phyloP scores from a whole-genome alignment of 2,329 filamentous ascomycete genomes.

The Emmonsiellopsis sp. region DNA sequence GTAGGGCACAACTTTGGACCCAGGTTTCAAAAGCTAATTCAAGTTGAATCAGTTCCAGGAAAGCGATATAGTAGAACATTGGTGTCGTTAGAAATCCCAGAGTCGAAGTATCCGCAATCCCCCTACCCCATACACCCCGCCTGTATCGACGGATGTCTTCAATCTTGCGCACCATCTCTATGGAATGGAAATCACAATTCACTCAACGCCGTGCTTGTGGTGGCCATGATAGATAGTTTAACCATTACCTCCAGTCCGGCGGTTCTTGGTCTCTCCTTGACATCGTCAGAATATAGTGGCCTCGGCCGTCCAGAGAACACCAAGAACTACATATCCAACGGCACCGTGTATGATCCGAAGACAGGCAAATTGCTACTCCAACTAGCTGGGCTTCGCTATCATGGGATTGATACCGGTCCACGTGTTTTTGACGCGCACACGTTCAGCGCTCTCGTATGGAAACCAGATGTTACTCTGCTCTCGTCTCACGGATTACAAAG shows the following conservation, averaged over 20 bases:
- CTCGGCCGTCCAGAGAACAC: slow-evolving; percentile 10
- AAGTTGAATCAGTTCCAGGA: slow-evolving; percentile 11
- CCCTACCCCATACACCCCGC: slow-evolving; percentile 22
- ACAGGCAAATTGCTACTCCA: neutral
- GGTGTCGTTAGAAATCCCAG: slow-evolving; percentile 10
- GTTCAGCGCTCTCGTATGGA: neutral
- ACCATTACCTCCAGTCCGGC: slow-evolving; percentile 7
- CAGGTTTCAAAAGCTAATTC: slow-evolving; percentile 7
- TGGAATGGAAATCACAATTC: neutral
- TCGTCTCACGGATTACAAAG: neutral
- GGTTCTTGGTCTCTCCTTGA: neutral
- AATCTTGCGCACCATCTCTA: slow-evolving; percentile 11
- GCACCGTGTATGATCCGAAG: slow-evolving; percentile 8
- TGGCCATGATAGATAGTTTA: slow-evolving; percentile 14
- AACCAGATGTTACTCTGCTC: neutral
- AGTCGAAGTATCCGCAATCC: slow-evolving; percentile 16
- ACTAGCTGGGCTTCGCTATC: neutral
- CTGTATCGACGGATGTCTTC: slow-evolving; percentile 17
- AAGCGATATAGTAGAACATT: slow-evolving; percentile 9
- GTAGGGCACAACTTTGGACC: slow-evolving; percentile 10
- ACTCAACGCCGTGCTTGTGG: slow-evolving; percentile 9
- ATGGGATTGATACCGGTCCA: neutral
- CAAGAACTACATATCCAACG: slow-evolving; percentile 10
- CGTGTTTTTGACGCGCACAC: neutral
- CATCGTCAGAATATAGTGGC: slow-evolving; percentile 10